Evolutionary conservation across 352 stramenopile species (phyloP).

Genomic region (Proteromonas lacertae): DNA sequence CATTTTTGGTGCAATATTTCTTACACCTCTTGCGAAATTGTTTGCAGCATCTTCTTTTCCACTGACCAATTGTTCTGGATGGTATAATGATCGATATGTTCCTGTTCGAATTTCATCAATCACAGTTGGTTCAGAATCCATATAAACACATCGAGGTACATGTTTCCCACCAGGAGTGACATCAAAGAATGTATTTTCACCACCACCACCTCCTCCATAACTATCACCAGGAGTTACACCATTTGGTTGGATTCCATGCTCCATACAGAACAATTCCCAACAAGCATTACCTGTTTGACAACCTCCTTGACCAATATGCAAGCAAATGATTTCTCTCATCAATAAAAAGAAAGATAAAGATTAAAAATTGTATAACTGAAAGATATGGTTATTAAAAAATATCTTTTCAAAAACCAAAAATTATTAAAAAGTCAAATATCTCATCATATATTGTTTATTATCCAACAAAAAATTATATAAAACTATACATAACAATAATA

Average conservation of each 20-base stretch:
- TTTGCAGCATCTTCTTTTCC: constrained; percentile 64
- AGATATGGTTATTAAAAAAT: no score
- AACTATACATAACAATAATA: no score
- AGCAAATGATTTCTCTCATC: no score
- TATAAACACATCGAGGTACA: constrained; percentile 73
- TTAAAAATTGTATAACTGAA: no score
- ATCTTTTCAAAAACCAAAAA: no score
- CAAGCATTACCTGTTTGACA: no score
- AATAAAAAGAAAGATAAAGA: no score
- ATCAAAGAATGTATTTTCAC: constrained; percentile 67
- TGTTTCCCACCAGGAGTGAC: constrained; percentile 56
- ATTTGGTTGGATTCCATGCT: no score
- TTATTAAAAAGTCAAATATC: no score
- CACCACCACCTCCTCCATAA: constrained; percentile 55
- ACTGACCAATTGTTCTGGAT: constrained; percentile 88
- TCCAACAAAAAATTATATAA: no score
- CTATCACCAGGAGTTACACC: constrained; percentile 58
- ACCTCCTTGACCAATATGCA: constrained; percentile 73
- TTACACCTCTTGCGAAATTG: constrained; percentile 39
- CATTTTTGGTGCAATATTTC: constrained; percentile 31
- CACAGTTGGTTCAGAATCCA: constrained; percentile 81
- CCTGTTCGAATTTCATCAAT: constrained; percentile 73
- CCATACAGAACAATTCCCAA: no score
- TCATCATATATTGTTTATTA: no score
- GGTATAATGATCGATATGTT: constrained; percentile 77